Evolutionary conservation across 352 stramenopile species (phyloP).

Genomic region (Phytopythium aichiense): DNA sequence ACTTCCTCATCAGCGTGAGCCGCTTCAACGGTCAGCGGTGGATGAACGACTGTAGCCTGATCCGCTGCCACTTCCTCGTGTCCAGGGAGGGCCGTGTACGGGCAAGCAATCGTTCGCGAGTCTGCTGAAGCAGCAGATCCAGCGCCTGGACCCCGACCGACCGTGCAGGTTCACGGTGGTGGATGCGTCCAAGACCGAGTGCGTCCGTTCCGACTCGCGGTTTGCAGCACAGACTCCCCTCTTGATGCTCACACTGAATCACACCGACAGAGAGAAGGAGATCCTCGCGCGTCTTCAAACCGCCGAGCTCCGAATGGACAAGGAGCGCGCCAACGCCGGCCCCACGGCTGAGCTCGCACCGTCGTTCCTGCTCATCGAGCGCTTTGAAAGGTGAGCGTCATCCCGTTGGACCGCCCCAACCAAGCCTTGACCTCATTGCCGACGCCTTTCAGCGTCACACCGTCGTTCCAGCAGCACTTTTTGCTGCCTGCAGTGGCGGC

Average conservation of each 20-base stretch:
- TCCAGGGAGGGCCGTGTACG: conserved; percentile 36
- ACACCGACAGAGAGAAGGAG: conserved; percentile 29
- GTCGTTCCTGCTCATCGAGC: conserved; percentile 49
- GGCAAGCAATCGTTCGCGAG: conserved; percentile 52
- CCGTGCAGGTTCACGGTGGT: conserved; percentile 28
- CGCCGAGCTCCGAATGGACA: conserved; percentile 19
- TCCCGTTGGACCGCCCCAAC: neutral
- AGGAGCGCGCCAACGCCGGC: conserved; percentile 6
- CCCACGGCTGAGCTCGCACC: conserved; percentile 1
- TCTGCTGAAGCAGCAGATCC: conserved; percentile 31
- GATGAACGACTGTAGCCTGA: neutral
- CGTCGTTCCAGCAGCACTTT: conserved; percentile 60
- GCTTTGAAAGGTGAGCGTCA: conserved; percentile 41
- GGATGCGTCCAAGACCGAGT: conserved; percentile 19
- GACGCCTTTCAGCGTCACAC: conserved; percentile 29
- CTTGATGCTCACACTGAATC: neutral
- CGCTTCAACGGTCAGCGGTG: neutral
- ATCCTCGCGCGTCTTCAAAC: conserved; percentile 35
- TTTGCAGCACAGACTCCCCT: neutral
- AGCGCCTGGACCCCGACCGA: conserved; percentile 12
- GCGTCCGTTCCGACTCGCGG: neutral
- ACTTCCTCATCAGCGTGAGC: conserved; percentile 67
- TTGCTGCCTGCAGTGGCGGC: conserved; percentile 41
- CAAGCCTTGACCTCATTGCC: neutral
- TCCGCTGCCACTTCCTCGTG: neutral